Conservation (phyloP, 768 basidiomycete species). For the Mycena rosella region DNA sequence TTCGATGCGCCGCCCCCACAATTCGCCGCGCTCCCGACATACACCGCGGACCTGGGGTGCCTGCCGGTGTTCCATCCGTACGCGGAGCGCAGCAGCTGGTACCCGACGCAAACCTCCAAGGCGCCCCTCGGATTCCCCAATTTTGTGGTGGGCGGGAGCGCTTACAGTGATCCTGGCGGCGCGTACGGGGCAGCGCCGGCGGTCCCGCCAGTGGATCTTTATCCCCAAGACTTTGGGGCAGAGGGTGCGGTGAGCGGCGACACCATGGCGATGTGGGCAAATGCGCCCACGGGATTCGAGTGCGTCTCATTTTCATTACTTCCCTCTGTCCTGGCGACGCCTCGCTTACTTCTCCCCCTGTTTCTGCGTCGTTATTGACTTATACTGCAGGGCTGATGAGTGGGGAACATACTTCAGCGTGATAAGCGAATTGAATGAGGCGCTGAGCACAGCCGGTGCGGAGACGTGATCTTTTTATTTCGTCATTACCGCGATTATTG, state of each 20-base stretch:
- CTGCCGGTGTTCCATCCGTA: neutral
- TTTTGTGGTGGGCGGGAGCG: neutral
- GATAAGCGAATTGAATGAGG: slow-evolving; percentile 22
- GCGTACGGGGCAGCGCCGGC: neutral
- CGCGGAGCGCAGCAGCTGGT: slow-evolving; percentile 4
- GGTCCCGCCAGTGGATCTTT: no score
- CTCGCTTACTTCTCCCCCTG: no score
- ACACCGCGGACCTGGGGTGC: slow-evolving; percentile 21
- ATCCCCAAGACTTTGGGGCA: neutral
- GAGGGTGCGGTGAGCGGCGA: slow-evolving; percentile 10
- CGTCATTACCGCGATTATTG: no score
- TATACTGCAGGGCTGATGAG: neutral
- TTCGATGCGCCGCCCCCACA: no score
- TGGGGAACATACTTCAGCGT: slow-evolving; percentile 28
- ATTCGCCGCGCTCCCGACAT: slow-evolving; percentile 19
- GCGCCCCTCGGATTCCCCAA: slow-evolving; percentile 23
- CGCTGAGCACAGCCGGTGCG: no score
- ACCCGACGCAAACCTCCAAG: slow-evolving; percentile 15
- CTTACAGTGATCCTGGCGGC: neutral
- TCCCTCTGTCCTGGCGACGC: no score
- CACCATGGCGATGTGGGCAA: neutral
- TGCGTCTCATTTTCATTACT: neutral
- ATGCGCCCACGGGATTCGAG: slow-evolving; percentile 26
- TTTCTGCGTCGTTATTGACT: neutral
- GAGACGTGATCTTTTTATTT: no score